Conservation (phyloP, 768 basidiomycete species). For the Candolleomyces eurysporus region DNA sequence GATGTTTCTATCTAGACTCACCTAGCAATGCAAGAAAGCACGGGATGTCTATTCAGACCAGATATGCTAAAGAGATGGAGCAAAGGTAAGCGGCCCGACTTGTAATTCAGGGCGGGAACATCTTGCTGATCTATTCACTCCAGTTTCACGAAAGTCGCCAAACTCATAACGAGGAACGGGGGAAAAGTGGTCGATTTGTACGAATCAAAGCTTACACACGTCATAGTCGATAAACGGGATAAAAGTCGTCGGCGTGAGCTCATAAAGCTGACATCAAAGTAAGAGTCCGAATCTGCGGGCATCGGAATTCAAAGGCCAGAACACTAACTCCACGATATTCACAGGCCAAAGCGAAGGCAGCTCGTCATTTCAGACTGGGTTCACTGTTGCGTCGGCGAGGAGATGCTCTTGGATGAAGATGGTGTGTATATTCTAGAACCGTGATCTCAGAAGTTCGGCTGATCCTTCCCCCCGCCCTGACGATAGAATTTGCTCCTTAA, state of each 20-base stretch:
- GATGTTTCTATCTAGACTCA: slow-evolving; percentile 89
- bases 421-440: no score
- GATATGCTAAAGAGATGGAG: slow-evolving; percentile 50
- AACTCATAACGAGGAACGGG: slow-evolving; percentile 63
- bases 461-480: no score
- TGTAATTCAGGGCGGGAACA: neutral
- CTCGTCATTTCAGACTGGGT: no score
- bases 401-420: no score
- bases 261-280: slow-evolving; percentile 72
- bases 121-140: slow-evolving; percentile 10
- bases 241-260: slow-evolving; percentile 68
- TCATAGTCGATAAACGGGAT: slow-evolving; percentile 83
- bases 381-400: no score
- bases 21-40: slow-evolving; percentile 67
- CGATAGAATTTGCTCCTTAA: no score
- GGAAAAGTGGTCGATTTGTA: slow-evolving; percentile 67
- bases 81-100: slow-evolving; percentile 41
- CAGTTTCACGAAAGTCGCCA: slow-evolving; percentile 56
- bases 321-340: no score
- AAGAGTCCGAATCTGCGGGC: slow-evolving; percentile 15
- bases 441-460: no score
- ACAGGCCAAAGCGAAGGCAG: no score
- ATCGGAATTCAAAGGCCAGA: no score
- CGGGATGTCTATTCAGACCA: slow-evolving; percentile 56
- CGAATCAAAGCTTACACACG: slow-evolving; percentile 82